Conservation (phyloP, 1,284 basidiomycete genomes). For the Cryptococcus hybrid region DNA sequence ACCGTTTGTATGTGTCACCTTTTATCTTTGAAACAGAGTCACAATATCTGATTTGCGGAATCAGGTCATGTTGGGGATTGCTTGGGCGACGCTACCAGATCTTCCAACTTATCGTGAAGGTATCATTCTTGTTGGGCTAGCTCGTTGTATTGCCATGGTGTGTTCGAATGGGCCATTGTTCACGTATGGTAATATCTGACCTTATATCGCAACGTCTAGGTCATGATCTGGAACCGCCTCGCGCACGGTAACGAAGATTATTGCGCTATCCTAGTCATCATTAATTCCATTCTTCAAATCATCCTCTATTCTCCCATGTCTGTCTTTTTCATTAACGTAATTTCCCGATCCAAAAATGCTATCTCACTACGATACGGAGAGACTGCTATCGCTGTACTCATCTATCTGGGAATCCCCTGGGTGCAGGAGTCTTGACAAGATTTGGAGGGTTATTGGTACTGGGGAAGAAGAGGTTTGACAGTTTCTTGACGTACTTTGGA, state of each 20-base stretch:
- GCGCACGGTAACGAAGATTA: conserved; percentile 71
- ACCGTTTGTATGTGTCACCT: conserved; percentile 54
- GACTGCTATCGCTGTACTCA: conserved; percentile 68
- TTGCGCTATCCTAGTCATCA: conserved; percentile 65
- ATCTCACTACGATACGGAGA: conserved; percentile 64
- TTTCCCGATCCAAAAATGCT: conserved; percentile 53
- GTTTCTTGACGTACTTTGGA: too few species aligned
- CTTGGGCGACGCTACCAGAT: too few species aligned
- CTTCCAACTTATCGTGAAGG: conserved; percentile 47
- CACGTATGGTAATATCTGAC: neutral
- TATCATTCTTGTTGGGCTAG: conserved; percentile 62
- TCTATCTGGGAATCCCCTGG: conserved; percentile 73
- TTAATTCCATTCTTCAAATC: conserved; percentile 67
- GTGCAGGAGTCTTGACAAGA: conserved; percentile 63
- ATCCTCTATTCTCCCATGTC: conserved; percentile 73
- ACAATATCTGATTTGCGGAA: too few species aligned
- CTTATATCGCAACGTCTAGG: neutral
- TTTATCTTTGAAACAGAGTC: conserved; percentile 30
- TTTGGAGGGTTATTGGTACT: too few species aligned
- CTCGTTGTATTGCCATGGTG: conserved; percentile 66
- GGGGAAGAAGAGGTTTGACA: too few species aligned
- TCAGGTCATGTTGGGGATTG: too few species aligned
- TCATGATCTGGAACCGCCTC: conserved; percentile 77
- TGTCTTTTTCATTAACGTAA: conserved; percentile 71
- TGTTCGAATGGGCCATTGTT: neutral